Base-by-base conservation (phyloP, 2,329 filamentous ascomycete species). In the Diaporthe sp. region DNA sequence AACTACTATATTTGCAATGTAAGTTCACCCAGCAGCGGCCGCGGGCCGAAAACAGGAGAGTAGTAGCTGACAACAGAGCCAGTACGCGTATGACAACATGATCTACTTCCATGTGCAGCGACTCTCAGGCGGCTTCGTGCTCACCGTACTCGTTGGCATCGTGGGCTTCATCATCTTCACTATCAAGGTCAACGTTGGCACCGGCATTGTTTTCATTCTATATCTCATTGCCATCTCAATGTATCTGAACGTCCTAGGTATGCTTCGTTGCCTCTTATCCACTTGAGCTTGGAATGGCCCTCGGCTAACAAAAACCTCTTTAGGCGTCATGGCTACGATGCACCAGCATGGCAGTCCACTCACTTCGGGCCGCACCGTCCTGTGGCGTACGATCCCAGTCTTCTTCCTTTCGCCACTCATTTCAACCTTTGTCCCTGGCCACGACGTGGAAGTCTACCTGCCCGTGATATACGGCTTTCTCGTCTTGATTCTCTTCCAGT, bases 181-280 rank as follows among this genome's bases (percentile, higher is more conserved):
- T 13, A 81, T 86, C 34, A 84, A 86, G 42, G 83, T 83, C 60
- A 82, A 85, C 2, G 83, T 86, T 28, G 75, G 72, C 19, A 82
- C 85, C 2, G 91, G 87, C 10, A 87, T 90, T 15, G 84, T 92
- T 17, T 93, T 92, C 79, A 87, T 90, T 76, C 87, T 91, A 62
- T 93, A 92, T 77, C 84, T 92, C 3, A 81, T 91, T 46, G 85
- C 86, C 34, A 82, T 93, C 57, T 90, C 90, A 9, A 87, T 89
- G 3, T 92, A 92, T 79, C 86, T 93, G 53, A 89, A 89, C 22
- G 81, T 90, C 1, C 85, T 93, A 60, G 90, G 90, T 68, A 86
- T 84, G 13, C 80, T 85, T 22, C 82, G 82, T 4, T n/a, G 84
- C 15, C 49, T 6, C 82, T 19, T 85, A 83, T 2, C 22, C 84